Evolutionary conservation across 192 early-diverging fungal genomes (phyloP).

Genomic region (Rhizoclosmatium globosum): DNA sequence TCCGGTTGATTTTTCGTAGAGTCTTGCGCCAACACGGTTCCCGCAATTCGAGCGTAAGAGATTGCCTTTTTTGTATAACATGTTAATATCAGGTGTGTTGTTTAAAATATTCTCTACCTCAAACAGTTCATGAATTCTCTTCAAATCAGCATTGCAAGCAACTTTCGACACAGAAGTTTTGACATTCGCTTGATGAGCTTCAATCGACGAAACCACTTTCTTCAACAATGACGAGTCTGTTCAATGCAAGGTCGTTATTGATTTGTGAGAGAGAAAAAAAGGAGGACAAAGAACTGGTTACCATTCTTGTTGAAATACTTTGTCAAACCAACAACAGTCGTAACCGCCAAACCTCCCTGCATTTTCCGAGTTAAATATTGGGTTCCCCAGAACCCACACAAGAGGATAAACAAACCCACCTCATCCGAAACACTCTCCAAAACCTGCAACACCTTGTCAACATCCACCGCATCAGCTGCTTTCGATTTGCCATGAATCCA

Average conservation of each 20-base stretch:
- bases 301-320: neutral
- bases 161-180: neutral
- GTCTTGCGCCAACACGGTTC: neutral
- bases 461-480: neutral
- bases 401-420: constrained; percentile 1
- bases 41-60: constrained; percentile 8
- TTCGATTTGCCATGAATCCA: neutral
- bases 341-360: neutral
- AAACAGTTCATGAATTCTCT: constrained; percentile 16
- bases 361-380: neutral
- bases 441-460: neutral
- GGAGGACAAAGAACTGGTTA: neutral
- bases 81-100: neutral
- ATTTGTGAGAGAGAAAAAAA: neutral
- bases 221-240: neutral
- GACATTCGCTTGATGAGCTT: neutral
- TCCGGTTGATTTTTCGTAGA: too few species aligned
- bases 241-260: neutral
- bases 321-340: neutral
- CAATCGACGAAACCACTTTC: neutral
- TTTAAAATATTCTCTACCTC: constrained; percentile 19
- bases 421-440: constrained; percentile 14
- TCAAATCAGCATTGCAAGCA: neutral
- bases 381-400: too few species aligned
- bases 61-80: neutral